Evolutionary conservation across 2,329 filamentous ascomycete genomes (phyloP).

Genomic region (Endocalyx cinctus): DNA sequence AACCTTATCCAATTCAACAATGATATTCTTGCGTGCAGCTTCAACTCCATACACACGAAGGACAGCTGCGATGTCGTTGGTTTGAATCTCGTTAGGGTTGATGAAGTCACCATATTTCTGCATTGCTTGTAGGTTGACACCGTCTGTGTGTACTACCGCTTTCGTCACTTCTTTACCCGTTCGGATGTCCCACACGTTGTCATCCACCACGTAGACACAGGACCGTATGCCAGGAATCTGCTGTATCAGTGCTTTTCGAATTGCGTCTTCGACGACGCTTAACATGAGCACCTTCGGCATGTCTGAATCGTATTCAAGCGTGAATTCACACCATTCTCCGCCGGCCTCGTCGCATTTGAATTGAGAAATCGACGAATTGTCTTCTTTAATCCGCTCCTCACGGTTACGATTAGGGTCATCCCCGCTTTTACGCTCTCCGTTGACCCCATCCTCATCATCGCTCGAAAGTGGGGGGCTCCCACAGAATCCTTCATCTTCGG

Average conservation of each 20-base stretch:
- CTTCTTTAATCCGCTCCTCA: conserved; percentile 59
- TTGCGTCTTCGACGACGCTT: conserved; percentile 77
- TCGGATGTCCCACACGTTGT: conserved; percentile 44
- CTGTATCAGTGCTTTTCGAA: conserved; percentile 77
- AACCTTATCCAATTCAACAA: conserved; percentile 77
- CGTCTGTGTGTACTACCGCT: conserved; percentile 68
- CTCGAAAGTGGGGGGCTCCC: conserved; percentile 40
- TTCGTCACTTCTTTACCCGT: conserved; percentile 47
- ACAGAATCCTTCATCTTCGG: conserved; percentile 49
- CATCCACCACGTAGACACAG: conserved; percentile 62
- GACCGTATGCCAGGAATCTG: conserved; percentile 73
- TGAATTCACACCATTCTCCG: conserved; percentile 74
- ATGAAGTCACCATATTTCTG: conserved; percentile 81
- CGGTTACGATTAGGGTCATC: conserved; percentile 39
- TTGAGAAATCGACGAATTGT: conserved; percentile 61
- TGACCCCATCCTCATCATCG: conserved; percentile 39
- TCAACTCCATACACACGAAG: conserved; percentile 87
- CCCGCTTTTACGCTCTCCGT: conserved; percentile 22
- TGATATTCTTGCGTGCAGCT: conserved; percentile 81
- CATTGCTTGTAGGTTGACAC: conserved; percentile 87
- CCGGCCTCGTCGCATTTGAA: conserved; percentile 75
- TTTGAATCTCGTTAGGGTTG: conserved; percentile 79
- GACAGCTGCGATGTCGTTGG: conserved; percentile 88
- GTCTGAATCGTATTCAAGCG: conserved; percentile 73
- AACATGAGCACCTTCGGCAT: conserved; percentile 92